Percentiles rank a stretch among this genome's conserved stretches.
Evolutionary conservation across 345 rosid genomes (phyloP).

Genomic region (Sisymbrium altissimum): DNA sequence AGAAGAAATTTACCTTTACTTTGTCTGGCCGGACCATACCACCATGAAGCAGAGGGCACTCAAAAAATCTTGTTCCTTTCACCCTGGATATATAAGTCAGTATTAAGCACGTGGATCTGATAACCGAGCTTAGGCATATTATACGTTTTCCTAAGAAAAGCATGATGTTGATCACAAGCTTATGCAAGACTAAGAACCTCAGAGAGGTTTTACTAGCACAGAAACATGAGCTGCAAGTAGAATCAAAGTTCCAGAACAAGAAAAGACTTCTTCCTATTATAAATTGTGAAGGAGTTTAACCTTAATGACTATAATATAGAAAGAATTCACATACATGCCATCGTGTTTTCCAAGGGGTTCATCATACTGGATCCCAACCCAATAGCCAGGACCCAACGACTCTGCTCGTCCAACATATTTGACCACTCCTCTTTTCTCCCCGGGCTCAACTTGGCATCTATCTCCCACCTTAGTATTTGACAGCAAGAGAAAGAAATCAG

Average conservation of each 20-base stretch:
- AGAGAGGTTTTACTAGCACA: not conserved
- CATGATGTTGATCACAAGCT: slow-evolving; percentile 2
- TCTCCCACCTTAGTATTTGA: slow-evolving; percentile 56
- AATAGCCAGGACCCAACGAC: slow-evolving; percentile 76
- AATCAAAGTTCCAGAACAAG: slow-evolving; percentile 1
- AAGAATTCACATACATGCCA: slow-evolving; percentile 58
- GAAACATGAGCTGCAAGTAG: not conserved
- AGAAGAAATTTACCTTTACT: slow-evolving; percentile 55
- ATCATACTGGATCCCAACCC: slow-evolving; percentile 94
- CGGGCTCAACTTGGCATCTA: slow-evolving; percentile 91
- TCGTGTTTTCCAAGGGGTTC: slow-evolving; percentile 97
- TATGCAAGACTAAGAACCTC: not conserved
- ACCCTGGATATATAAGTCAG: slow-evolving; percentile 48
- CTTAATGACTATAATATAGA: not conserved
- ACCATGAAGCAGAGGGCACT: slow-evolving; percentile 78
- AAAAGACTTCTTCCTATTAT: not conserved
- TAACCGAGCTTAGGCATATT: not conserved
- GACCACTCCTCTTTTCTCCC: slow-evolving; percentile 86
- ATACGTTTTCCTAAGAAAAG: not conserved
- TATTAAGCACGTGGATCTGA: slow-evolving; percentile 2
- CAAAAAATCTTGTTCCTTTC: slow-evolving; percentile 70
- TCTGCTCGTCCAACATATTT: slow-evolving; percentile 82
- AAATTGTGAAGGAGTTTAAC: not conserved
- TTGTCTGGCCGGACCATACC: slow-evolving; percentile 86
- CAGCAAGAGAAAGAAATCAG: not conserved